Conservation (phyloP, 2,329 filamentous ascomycete genomes). For the Colletotrichum horii region DNA sequence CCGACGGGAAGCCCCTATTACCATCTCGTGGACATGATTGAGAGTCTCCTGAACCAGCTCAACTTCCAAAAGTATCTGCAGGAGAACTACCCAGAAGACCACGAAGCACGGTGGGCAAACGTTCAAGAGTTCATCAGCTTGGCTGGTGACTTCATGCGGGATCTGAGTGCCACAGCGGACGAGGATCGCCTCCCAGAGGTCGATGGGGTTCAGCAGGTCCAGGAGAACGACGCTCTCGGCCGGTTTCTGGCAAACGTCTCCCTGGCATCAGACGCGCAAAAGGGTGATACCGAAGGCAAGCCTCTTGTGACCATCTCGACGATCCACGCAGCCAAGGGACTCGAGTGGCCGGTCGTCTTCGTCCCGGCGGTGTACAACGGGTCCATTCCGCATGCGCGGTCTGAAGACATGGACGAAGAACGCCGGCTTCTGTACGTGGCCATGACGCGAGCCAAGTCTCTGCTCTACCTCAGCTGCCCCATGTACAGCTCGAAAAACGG, state of each 20-base stretch:
- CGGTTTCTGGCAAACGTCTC: constrained; percentile 90
- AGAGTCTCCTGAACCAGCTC: constrained; percentile 66
- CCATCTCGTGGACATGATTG: constrained; percentile 53
- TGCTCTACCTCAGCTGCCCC: constrained; percentile 87
- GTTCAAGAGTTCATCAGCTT: constrained; percentile 86
- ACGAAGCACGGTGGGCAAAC: constrained; percentile 84
- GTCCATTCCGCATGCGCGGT: constrained; percentile 85
- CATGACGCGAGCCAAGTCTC: constrained; percentile 89
- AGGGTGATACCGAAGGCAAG: constrained; percentile 61
- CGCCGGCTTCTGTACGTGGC: constrained; percentile 90
- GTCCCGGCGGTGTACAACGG: constrained; percentile 89
- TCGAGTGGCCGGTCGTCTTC: constrained; percentile 97
- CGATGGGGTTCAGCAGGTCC: constrained; percentile 72
- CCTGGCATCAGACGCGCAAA: constrained; percentile 75
- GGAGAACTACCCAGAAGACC: constrained; percentile 73
- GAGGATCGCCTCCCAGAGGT: constrained; percentile 69
- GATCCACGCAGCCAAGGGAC: constrained; percentile 92
- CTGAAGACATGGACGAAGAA: constrained; percentile 88
- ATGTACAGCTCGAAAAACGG: constrained; percentile 66
- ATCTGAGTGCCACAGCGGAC: constrained; percentile 39
- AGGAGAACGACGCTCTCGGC: constrained; percentile 69
- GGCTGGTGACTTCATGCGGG: constrained; percentile 71
- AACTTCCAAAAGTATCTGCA: constrained; percentile 77
- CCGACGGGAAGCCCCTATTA: constrained; percentile 34
- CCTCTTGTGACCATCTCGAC: constrained; percentile 88